These are phyloP conservation scores for Nicotiana undulata DNA, from an alignment of 257 asterid genomes.

Conservation along the genomic window DNA sequence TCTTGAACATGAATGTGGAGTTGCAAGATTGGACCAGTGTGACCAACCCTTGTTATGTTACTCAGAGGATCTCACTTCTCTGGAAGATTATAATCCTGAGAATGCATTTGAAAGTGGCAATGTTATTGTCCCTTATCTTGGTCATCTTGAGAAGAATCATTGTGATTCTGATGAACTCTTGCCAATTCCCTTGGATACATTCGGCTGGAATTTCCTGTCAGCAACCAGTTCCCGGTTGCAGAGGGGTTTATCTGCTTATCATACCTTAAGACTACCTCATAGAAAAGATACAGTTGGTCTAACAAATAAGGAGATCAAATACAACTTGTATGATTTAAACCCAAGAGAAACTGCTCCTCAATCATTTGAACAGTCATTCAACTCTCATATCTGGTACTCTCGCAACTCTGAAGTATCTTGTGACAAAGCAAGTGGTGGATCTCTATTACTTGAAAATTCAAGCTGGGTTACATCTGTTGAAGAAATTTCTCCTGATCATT, in stretches of 20 bases:
- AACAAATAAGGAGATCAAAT: slow-evolving; percentile 15
- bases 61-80: slow-evolving; percentile 19
- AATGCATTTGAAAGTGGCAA: slow-evolving; percentile 13
- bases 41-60: slow-evolving; percentile 27
- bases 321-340: slow-evolving; percentile 11
- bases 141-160: slow-evolving; percentile 19
- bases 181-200: slow-evolving; percentile 10
- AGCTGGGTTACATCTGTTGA: slow-evolving; percentile 21
- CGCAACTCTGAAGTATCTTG: slow-evolving; percentile 17
- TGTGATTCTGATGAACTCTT: slow-evolving; percentile 15
- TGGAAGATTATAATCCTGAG: slow-evolving; percentile 22
- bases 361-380: slow-evolving; percentile 17
- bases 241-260: slow-evolving; percentile 17
- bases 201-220: slow-evolving; percentile 28
- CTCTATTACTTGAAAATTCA: slow-evolving; percentile 37
- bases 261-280: slow-evolving; percentile 28
- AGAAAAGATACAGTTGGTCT: slow-evolving; percentile 15
- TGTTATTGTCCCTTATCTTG: slow-evolving; percentile 15
- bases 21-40: slow-evolving; percentile 18
- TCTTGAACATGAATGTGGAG: slow-evolving; percentile 22
- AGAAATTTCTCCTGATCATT: slow-evolving; percentile 25
- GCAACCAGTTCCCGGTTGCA: slow-evolving; percentile 21
- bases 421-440: slow-evolving; percentile 19
- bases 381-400: slow-evolving; percentile 19
- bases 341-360: slow-evolving; percentile 12